Base-by-base conservation (phyloP, 768 basidiomycete genomes). In the Russula sp. region DNA sequence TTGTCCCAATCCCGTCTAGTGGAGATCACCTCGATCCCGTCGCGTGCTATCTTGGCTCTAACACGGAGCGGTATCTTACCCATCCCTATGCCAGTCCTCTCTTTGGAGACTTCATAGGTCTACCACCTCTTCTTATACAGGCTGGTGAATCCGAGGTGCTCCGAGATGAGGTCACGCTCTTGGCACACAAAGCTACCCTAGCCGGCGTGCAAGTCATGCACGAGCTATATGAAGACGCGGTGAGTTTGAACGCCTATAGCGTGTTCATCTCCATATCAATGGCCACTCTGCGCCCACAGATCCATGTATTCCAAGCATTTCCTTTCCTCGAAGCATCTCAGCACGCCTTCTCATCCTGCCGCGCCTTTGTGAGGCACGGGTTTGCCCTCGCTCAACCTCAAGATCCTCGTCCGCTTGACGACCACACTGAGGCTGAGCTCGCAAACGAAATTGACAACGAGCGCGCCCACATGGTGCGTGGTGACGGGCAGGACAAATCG, bases 81-180 rank as follows among this genome's bases (percentile, higher is more conserved):
- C 94, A 99, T 72, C 96, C 96, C 10, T 99, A 99, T 68, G 96
- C 89, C 10, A 94, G 91, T 61, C 96, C 93, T 0, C 76, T 99
- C 16, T 99, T 99, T 67, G 96, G 97, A 20, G 83, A 93, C 70
- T 87, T 95, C 63, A 75, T 78, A 10, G 89, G 88, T 8, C 76
- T 99, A 18, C 96, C 96, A 10, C 96, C 96, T 0, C 71, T 98
- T 69, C 79, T 98, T 11, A 87, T 98, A 45, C 93, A 96, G 71
- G 86, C 86, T 2, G 96, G 96, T 18, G 96, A 98, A 64, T 88
- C 92, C 1, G 96, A 99, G 71, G 93, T 97, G 0, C 78, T 99
- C n/a, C 79, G 93, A 32, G 96, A 99, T 69, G 96, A 98, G 71
- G 87, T 92, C 25, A 87, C 88, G 16, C 79, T 99, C 9, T 73